Base-by-base conservation (phyloP, 2,329 filamentous ascomycete genomes). In the Alternaria sp. region DNA sequence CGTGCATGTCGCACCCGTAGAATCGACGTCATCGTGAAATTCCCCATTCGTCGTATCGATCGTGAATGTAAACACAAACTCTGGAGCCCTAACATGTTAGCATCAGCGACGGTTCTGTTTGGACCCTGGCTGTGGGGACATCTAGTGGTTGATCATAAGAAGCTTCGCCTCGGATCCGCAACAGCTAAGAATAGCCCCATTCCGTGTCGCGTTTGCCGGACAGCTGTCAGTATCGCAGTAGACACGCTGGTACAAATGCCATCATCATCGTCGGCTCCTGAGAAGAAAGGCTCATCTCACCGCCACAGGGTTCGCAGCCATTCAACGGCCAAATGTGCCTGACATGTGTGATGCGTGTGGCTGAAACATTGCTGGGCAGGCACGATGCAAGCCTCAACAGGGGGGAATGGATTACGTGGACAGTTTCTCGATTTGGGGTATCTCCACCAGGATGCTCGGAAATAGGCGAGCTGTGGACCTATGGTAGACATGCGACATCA, bases 401-500 rank as follows among this genome's bases (percentile, higher is more conserved):
- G 61, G 36, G 61, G 58, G n/a, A 17, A 56, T n/a, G n/a, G 52
- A 54, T 61, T 64, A 64, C 61, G 61, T 61, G 57, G 57, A 61
- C 58, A 28, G 30, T 6, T n/a, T 21, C 58, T 56, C 46, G 36
- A 57, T 54, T 61, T 6, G 57, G 58, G 43, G 30, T 25, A 21
- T 40, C 57, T 64, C 45, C 23, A 61, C 50, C 15, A 23, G 49
- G 30, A 52, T 25, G 6, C 49, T 46, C 47, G 44, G 52, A 43
- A 40, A 61, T 57, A 57, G 28, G 52, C 28, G 54, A 59, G 46
- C 40, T 30, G 55, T 59, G 55, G 49, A 40, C 40, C 44, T 19
- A 40, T 46, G 36, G 28, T 40, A 56, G 51, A n/a, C 54, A 46
- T 44, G 47, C 40, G 49, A 30, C 43, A n/a, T 26, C 47, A 19